A percentile compares a stretch with the other conserved stretches of the same genome.
Evolutionary conservation across 2,329 filamentous ascomycete genomes (phyloP).

Genomic region (Lasiodiplodia hormozganensis): DNA sequence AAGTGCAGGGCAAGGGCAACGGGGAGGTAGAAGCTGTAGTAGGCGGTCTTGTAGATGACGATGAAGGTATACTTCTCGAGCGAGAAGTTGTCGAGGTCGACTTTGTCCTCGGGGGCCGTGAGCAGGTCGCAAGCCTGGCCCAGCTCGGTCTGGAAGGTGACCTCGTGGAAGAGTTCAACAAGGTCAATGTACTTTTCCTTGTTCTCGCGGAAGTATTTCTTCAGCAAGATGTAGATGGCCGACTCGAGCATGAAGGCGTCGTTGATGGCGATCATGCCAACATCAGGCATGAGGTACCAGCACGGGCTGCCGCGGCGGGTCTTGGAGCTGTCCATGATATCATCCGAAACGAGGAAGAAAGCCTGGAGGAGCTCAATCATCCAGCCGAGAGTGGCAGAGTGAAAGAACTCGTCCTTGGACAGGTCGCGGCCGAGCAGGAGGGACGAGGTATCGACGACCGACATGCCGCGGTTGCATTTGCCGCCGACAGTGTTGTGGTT

Average conservation of each 20-base stretch:
- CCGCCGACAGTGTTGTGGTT: constrained; percentile 88
- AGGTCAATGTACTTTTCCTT: constrained; percentile 83
- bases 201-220: constrained; percentile 90
- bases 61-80: constrained; percentile 97
- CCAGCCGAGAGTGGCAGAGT: constrained; percentile 89
- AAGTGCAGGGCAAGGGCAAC: constrained; percentile 89
- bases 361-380: constrained; percentile 97
- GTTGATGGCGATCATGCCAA: constrained; percentile 98
- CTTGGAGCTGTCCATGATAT: constrained; percentile 97
- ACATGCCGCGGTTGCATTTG: constrained; percentile 99
- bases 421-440: constrained; percentile 77
- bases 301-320: constrained; percentile 93
- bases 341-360: constrained; percentile 97
- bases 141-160: constrained; percentile 91
- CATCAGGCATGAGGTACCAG: constrained; percentile 90
- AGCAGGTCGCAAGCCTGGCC: constrained; percentile 94
- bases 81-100: constrained; percentile 94
- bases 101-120: constrained; percentile 91
- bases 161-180: constrained; percentile 95
- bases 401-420: constrained; percentile 83
- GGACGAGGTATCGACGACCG: constrained; percentile 88
- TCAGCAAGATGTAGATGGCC: constrained; percentile 87
- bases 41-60: constrained; percentile 99
- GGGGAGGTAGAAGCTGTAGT: constrained; percentile 98
- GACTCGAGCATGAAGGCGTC: constrained; percentile 82